Conservation (phyloP, 768 basidiomycete species). For the Scleroderma citrinum region DNA sequence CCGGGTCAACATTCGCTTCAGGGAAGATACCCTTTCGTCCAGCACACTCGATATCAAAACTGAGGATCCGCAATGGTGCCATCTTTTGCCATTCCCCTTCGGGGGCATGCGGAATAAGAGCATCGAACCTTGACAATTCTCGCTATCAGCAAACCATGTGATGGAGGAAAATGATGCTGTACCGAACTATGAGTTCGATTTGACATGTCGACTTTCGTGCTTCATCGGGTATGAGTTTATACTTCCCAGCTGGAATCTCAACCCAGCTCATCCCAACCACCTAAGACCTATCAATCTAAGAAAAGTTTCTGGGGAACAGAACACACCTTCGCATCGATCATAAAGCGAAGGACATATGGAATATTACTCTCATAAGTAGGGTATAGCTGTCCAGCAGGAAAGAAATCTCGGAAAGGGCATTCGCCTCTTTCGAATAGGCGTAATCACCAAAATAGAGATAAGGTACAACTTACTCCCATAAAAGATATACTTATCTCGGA, state of each 20-base stretch:
- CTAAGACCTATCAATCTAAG: conserved; percentile 31
- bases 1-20: conserved; percentile 83
- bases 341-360: conserved; percentile 84
- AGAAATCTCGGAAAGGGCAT: conserved; percentile 58
- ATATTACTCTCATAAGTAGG: conserved; percentile 94
- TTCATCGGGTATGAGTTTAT: conserved; percentile 51
- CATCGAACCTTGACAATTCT: conserved; percentile 54
- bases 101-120: conserved; percentile 84
- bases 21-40: conserved; percentile 97
- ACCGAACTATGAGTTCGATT: conserved; percentile 79
- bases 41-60: conserved; percentile 99
- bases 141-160: conserved; percentile 6
- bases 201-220: conserved; percentile 79
- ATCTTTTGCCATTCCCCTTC: conserved; percentile 91
- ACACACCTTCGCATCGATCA: conserved; percentile 91
- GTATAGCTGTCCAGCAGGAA: conserved; percentile 39
- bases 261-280: conserved; percentile 99
- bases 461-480: conserved; percentile 6
- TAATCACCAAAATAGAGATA: conserved; percentile 26
- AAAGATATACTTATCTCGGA: conserved; percentile 76
- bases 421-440: conserved; percentile 72
- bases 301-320: neutral
- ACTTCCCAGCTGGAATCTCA: conserved; percentile 81
- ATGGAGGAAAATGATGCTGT: conserved; percentile 14
- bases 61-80: conserved; percentile 89